phyloP scores from a whole-genome alignment of 371 early-diverging fungal species.

The Mucor racemosus region DNA sequence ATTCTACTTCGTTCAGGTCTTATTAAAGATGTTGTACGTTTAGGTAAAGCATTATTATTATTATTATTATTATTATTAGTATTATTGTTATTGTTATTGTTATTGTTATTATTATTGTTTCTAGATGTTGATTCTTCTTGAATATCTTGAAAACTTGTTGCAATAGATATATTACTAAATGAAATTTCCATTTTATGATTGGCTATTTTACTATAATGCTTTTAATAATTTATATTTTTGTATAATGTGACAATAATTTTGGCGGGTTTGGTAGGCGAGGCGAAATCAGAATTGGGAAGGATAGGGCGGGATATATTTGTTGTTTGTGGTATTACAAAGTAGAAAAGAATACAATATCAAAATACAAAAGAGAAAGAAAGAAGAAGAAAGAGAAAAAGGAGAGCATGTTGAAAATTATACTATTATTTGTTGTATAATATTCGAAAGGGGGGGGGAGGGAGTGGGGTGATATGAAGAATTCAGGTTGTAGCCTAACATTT shows the following conservation, averaged over 20 bases:
- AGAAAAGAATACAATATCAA: not conserved
- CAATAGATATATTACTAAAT: conserved; percentile 17
- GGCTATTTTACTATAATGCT: not conserved
- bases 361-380: conserved; percentile 1
- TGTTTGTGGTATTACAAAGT: not conserved
- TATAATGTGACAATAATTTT: conserved; percentile 5
- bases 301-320: not conserved
- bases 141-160: not conserved
- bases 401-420: conserved; percentile 5
- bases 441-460: not conserved
- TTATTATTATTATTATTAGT: not conserved
- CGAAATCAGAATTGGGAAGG: not conserved
- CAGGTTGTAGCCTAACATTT: conserved; percentile 5
- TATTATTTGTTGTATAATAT: conserved; percentile 7
- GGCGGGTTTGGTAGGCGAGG: not conserved
- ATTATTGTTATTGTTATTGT: not conserved
- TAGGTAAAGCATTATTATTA: conserved; percentile 5
- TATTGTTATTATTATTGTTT: not conserved
- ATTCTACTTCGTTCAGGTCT: conserved; percentile 72
- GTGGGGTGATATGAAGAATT: conserved; percentile 3
- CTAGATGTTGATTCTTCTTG: not conserved
- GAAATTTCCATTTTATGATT: conserved; percentile 18
- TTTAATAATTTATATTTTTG: not conserved
- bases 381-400: conserved; percentile 1
- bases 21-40: conserved; percentile 66